A percentile compares a stretch with the other conserved stretches of the same genome.
These are phyloP conservation scores for Fusarium sp. DNA, from an alignment of 2,329 filamentous ascomycete genomes.

Conservation along the genomic window DNA sequence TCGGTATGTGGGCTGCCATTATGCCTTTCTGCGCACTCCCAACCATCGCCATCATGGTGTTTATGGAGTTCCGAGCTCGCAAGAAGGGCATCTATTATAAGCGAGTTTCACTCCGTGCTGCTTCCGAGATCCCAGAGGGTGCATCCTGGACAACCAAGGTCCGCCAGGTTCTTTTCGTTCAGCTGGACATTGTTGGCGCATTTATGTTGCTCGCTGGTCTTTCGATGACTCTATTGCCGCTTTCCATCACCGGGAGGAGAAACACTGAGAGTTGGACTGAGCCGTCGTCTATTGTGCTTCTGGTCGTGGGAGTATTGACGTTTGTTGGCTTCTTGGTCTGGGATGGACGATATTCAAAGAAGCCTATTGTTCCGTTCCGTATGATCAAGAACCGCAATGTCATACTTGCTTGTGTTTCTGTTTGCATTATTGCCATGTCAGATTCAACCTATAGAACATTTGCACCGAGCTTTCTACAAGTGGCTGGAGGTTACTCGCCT, in stretches of 20 bases:
- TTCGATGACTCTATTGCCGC: constrained; percentile 26
- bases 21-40: constrained; percentile 26
- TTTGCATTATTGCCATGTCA: constrained; percentile 28
- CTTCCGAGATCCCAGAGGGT: background rate
- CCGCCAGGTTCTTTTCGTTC: background rate
- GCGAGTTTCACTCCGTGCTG: constrained; percentile 1
- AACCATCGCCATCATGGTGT: constrained; percentile 27
- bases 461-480: constrained; percentile 25
- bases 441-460: constrained; percentile 32
- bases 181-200: constrained; percentile 27
- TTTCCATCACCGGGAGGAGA: constrained; percentile 27
- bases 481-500: constrained; percentile 27
- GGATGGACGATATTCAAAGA: constrained; percentile 22
- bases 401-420: constrained; percentile 26
- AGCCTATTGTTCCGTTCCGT: constrained; percentile 29
- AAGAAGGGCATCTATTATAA: constrained; percentile 6
- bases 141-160: background rate
- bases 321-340: constrained; percentile 26
- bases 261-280: constrained; percentile 27
- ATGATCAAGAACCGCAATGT: constrained; percentile 34
- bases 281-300: constrained; percentile 21
- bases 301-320: constrained; percentile 19
- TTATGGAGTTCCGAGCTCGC: constrained; percentile 22
- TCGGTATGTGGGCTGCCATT: constrained; percentile 30
- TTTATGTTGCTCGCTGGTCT: constrained; percentile 26